Evolutionary conservation across 2,329 filamentous ascomycete species (phyloP).

Genomic region (Colletotrichum graminicola): DNA sequence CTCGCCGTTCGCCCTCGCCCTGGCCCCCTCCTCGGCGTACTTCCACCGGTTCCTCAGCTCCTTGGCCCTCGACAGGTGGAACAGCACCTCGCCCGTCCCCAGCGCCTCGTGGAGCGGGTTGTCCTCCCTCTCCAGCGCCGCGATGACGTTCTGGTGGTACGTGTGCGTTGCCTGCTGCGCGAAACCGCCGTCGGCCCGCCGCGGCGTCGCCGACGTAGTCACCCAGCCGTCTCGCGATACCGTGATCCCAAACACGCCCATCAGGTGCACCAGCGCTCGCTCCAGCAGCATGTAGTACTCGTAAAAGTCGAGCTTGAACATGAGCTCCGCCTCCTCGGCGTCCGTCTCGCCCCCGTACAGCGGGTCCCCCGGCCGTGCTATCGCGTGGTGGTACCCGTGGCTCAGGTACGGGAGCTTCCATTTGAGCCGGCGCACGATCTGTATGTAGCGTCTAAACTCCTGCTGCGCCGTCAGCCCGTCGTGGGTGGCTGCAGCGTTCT

Average conservation of each 20-base stretch:
- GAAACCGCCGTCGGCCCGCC: background rate
- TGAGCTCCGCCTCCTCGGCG: slow-evolving; percentile 67
- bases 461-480: slow-evolving; percentile 47
- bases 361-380: slow-evolving; percentile 48
- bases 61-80: slow-evolving; percentile 74
- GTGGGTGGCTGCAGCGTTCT: slow-evolving; percentile 5
- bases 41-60: slow-evolving; percentile 81
- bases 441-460: slow-evolving; percentile 69
- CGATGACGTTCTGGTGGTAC: slow-evolving; percentile 78
- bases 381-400: slow-evolving; percentile 66
- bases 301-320: slow-evolving; percentile 84
- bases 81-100: slow-evolving; percentile 65
- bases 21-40: slow-evolving; percentile 65
- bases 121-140: slow-evolving; percentile 66
- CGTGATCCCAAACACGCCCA: slow-evolving; percentile 72
- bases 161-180: slow-evolving; percentile 47
- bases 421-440: slow-evolving; percentile 69
- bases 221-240: slow-evolving; percentile 54
- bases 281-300: slow-evolving; percentile 82
- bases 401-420: slow-evolving; percentile 74
- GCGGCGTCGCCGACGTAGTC: slow-evolving; percentile 27
- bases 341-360: slow-evolving; percentile 51
- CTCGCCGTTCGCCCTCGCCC: slow-evolving; percentile 42
- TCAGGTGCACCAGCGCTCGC: slow-evolving; percentile 75
- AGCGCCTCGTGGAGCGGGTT: slow-evolving; percentile 70